Percentiles rank a stretch among this genome's conserved stretches.
Evolutionary conservation across 2,329 filamentous ascomycete genomes (phyloP).

Genomic region (Helminthosporium solani): DNA sequence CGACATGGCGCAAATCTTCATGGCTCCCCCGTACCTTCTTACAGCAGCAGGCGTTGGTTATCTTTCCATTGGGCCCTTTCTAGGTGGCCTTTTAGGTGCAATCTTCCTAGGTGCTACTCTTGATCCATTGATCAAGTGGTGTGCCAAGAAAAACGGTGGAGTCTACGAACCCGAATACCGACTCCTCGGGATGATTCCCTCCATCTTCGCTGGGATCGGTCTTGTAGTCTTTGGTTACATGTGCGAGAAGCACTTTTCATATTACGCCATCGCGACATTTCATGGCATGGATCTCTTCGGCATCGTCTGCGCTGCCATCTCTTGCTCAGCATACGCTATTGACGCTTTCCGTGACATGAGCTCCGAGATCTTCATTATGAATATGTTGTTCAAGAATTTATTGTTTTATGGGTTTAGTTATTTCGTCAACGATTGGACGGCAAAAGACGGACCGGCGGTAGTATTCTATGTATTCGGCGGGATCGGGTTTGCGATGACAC

Average conservation of each 20-base stretch:
- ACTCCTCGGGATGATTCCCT: constrained; percentile 41
- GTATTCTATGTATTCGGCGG: constrained; percentile 45
- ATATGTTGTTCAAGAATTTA: constrained; percentile 49
- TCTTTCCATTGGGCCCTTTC: constrained; percentile 45
- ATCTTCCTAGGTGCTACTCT: constrained; percentile 35
- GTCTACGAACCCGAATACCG: constrained; percentile 58
- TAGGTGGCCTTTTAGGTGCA: constrained; percentile 43
- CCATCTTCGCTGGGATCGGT: constrained; percentile 38
- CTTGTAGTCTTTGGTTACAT: constrained; percentile 45
- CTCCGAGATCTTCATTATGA: constrained; percentile 47
- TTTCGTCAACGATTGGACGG: constrained; percentile 48
- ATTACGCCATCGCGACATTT: constrained; percentile 37
- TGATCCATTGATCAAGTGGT: constrained; percentile 44
- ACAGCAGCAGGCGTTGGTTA: constrained; percentile 47
- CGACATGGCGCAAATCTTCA: constrained; percentile 51
- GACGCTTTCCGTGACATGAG: constrained; percentile 46
- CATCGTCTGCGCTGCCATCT: constrained; percentile 34
- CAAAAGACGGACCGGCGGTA: constrained; percentile 32
- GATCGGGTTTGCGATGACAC: constrained; percentile 24
- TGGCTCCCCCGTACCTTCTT: constrained; percentile 49
- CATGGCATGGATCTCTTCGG: constrained; percentile 39
- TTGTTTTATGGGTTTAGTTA: constrained; percentile 48
- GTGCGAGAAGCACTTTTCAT: constrained; percentile 23
- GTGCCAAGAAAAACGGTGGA: constrained; percentile 53
- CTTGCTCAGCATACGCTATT: constrained; percentile 40